Evolutionary conservation across 257 asterid genomes (phyloP).

Genomic region (Capsicum chinense): DNA sequence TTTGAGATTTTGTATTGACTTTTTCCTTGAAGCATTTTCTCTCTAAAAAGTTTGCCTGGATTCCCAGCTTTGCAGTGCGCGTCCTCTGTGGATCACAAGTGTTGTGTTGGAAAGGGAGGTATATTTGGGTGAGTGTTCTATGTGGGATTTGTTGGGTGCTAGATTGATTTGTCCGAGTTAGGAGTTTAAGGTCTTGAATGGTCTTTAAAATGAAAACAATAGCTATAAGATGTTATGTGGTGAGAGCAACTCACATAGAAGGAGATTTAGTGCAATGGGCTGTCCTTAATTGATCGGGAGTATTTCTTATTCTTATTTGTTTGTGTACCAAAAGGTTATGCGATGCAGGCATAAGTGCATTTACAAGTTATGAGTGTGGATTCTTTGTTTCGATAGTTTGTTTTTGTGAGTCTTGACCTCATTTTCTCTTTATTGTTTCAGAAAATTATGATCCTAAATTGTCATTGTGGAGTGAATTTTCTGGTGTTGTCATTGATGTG

Average conservation of each 20-base stretch:
- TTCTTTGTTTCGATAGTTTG: background rate
- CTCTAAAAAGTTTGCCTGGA: background rate
- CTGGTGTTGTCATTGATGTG: constrained; percentile 27
- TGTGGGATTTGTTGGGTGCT: constrained; percentile 5
- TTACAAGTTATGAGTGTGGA: background rate
- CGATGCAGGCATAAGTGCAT: background rate
- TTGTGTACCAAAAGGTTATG: background rate
- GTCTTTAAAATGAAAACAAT: background rate
- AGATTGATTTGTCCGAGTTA: background rate
- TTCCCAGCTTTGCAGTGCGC: constrained; percentile 13
- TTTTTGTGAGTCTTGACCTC: constrained; percentile 17
- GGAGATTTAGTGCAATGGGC: no score
- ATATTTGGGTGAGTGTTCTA: background rate
- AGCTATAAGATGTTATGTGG: background rate
- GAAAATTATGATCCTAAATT: background rate
- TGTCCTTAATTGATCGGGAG: background rate
- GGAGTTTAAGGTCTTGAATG: constrained; percentile 16
- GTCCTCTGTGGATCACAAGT: background rate
- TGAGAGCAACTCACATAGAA: background rate
- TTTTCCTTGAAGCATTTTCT: background rate
- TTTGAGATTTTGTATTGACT: background rate
- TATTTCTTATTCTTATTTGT: background rate
- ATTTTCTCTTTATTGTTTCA: constrained; percentile 7
- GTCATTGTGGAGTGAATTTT: constrained; percentile 26
- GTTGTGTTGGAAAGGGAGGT: background rate